Evolutionary conservation across 129 eudicot genomes (phyloP).

Genomic region (sunflower (Helianthus annuus)): HanXRQr2.0-SUNRISE NC_035447.2:142684769-142685268

Average conservation of each 20-base stretch:
- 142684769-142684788: slow-evolving; percentile 52
- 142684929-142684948: no score
- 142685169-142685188: slow-evolving; percentile 75
- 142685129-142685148: slow-evolving; percentile 66
- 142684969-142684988: slow-evolving; percentile 92
- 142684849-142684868: no score
- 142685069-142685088: slow-evolving; percentile 75
- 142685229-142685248: slow-evolving; percentile 89
- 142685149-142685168: slow-evolving; percentile 82
- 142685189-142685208: slow-evolving; percentile 77
- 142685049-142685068: slow-evolving; percentile 84
- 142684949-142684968: slow-evolving; percentile 19
- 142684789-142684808: no score
- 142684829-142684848: no score
- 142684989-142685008: slow-evolving; percentile 92
- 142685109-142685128: slow-evolving; percentile 41
- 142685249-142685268: slow-evolving; percentile 57
- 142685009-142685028: slow-evolving; percentile 88
- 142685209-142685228: slow-evolving; percentile 84
- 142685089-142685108: slow-evolving; percentile 52
- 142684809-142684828: no score
- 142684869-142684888: no score
- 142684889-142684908: no score
- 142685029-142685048: slow-evolving; percentile 88
- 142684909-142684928: no score